A percentile compares a stretch with the other conserved stretches of the same genome.
phyloP scores from a whole-genome alignment of 2,329 filamentous ascomycete genomes.

The Blumeria graminis region DNA sequence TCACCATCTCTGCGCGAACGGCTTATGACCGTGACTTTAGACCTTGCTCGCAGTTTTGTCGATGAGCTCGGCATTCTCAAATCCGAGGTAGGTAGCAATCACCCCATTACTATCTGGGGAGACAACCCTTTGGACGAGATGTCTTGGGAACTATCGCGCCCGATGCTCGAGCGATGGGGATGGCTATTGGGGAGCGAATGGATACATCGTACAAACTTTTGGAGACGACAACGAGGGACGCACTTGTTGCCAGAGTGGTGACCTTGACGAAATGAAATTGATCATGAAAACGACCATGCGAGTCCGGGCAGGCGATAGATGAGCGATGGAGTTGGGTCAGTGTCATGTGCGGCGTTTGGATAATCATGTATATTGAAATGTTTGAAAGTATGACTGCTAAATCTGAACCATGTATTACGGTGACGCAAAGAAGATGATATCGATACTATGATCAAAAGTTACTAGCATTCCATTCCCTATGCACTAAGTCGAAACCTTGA shows the following conservation, averaged over 20 bases:
- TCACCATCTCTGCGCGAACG: constrained; percentile 18
- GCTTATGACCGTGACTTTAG: constrained; percentile 15
- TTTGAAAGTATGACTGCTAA: too few relatives aligned
- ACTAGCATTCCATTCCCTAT: too few relatives aligned
- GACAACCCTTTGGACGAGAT: constrained; percentile 19
- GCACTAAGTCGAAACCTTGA: too few relatives aligned
- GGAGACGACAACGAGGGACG: constrained; percentile 18
- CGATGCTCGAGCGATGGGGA: constrained; percentile 18
- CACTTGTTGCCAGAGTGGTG: constrained; percentile 16
- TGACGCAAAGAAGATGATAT: too few relatives aligned
- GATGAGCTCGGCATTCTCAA: constrained; percentile 17
- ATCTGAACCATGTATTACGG: too few relatives aligned
- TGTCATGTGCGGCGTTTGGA: too few relatives aligned
- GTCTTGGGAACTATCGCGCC: constrained; percentile 20
- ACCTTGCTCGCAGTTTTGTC: constrained; percentile 18
- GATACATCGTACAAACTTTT: constrained; percentile 19
- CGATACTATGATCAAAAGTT: too few relatives aligned
- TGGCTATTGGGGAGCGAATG: constrained; percentile 18
- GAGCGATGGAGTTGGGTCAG: too few relatives aligned
- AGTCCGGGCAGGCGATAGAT: too few relatives aligned
- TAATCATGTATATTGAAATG: too few relatives aligned
- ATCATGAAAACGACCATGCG: too few relatives aligned
- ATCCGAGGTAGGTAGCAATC: constrained; percentile 16
- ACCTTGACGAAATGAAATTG: too few relatives aligned
- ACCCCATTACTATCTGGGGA: constrained; percentile 20